Evolutionary conservation across 2,329 filamentous ascomycete species (phyloP).

Genomic region (Bisporella sp.): DNA sequence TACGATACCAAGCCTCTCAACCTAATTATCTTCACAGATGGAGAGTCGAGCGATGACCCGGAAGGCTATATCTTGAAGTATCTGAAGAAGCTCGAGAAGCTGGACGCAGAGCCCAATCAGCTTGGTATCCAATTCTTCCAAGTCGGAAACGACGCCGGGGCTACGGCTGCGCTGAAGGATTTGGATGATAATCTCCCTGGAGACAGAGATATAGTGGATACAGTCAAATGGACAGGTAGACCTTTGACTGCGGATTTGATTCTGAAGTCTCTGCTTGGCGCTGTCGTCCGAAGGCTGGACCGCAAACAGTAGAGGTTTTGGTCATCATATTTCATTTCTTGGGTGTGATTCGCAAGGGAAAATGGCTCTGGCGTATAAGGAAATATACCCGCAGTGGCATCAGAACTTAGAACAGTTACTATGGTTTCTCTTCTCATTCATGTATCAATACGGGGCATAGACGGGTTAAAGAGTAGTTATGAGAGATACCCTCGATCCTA

Average conservation of each 20-base stretch:
- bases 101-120: conserved; percentile 71
- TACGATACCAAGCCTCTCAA: conserved; percentile 67
- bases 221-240: conserved; percentile 62
- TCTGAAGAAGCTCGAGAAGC: conserved; percentile 62
- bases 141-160: conserved; percentile 66
- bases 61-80: conserved; percentile 60
- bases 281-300: conserved; percentile 63
- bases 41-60: conserved; percentile 71
- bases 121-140: conserved; percentile 95
- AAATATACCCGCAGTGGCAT: too few relatives aligned
- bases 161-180: conserved; percentile 56
- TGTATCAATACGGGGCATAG: too few relatives aligned
- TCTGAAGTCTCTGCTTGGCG: conserved; percentile 75
- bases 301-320: conserved; percentile 25
- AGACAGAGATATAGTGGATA: conserved; percentile 86
- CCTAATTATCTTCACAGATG: conserved; percentile 90
- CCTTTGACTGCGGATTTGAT: conserved; percentile 42
- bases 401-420: too few relatives aligned
- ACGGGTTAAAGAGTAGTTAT: too few relatives aligned
- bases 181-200: conserved; percentile 68
- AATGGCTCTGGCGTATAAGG: too few relatives aligned
- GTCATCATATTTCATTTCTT: too few relatives aligned
- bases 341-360: too few relatives aligned
- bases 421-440: too few relatives aligned
- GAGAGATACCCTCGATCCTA: too few relatives aligned